A percentile compares a stretch with the other conserved stretches of the same genome.
phyloP scores from a whole-genome alignment of 768 basidiomycete species.

The Trichaptum fuscoviolaceum region DNA sequence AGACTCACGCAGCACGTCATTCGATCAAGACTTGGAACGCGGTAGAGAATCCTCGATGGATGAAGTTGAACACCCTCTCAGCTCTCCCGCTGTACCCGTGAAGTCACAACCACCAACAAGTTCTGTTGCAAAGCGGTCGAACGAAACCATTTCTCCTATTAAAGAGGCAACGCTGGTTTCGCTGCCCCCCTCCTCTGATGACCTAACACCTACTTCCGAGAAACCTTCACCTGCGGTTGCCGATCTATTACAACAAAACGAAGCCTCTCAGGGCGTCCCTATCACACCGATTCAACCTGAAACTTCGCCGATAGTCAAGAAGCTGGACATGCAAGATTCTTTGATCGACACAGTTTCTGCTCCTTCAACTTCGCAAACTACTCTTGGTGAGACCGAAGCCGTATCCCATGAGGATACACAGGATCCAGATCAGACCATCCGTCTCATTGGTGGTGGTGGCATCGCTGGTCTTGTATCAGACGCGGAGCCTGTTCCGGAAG shows the following conservation, averaged over 20 bases:
- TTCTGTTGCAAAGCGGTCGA: conserved; percentile 13
- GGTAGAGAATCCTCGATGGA: conserved; percentile 32
- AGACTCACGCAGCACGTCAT: conserved; percentile 29
- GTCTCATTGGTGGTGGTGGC: conserved; percentile 55
- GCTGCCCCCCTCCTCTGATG: conserved; percentile 14
- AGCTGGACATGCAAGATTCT: conserved; percentile 15
- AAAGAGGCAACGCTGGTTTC: conserved; percentile 11
- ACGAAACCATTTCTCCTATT: conserved; percentile 12
- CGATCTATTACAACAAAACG: conserved; percentile 3
- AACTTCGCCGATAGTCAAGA: conserved; percentile 18
- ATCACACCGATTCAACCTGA: conserved; percentile 6
- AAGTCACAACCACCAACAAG: not conserved
- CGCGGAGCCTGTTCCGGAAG: conserved; percentile 26
- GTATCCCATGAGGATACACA: conserved; percentile 6
- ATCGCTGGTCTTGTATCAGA: conserved; percentile 30
- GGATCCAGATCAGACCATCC: conserved; percentile 42
- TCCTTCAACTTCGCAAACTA: conserved; percentile 12
- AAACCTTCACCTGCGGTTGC: not conserved
- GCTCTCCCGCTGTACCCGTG: not conserved
- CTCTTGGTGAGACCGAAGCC: conserved; percentile 9
- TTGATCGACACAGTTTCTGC: conserved; percentile 11
- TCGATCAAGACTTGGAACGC: conserved; percentile 45
- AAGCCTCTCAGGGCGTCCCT: not conserved
- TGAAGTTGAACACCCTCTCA: conserved; percentile 13
- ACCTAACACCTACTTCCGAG: not conserved